phyloP scores from a whole-genome alignment of 768 basidiomycete genomes.

The Sistotremastrum niveocremeum region DNA sequence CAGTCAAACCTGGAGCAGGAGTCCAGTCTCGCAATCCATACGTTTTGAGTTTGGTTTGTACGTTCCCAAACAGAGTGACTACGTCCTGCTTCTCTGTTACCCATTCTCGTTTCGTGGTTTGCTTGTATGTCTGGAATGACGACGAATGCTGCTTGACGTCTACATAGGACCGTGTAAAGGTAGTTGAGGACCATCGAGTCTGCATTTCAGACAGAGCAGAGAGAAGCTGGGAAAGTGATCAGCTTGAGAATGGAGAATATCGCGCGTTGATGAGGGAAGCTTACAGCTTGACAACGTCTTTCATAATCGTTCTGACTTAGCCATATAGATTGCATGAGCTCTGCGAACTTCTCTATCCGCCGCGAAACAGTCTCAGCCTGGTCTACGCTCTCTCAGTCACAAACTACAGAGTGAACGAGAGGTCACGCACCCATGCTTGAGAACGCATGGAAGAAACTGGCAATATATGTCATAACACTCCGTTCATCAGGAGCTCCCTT shows the following conservation, averaged over 20 bases:
- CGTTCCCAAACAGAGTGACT: slow-evolving; percentile 77
- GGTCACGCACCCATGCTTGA: slow-evolving; percentile 74
- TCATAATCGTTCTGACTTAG: slow-evolving; percentile 84
- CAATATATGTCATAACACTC: slow-evolving; percentile 96
- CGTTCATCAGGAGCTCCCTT: slow-evolving; percentile 84
- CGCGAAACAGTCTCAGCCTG: slow-evolving; percentile 91
- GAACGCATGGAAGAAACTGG: slow-evolving; percentile 96
- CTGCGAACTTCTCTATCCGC: slow-evolving; percentile 90
- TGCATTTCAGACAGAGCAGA: slow-evolving; percentile 53
- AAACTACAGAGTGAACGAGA: not conserved
- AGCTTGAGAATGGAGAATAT: slow-evolving; percentile 1
- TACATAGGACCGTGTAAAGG: slow-evolving; percentile 60
- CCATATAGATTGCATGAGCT: slow-evolving; percentile 91
- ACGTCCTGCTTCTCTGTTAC: slow-evolving; percentile 84
- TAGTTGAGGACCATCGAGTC: slow-evolving; percentile 49
- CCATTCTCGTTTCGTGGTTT: slow-evolving; percentile 75
- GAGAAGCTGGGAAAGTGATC: slow-evolving; percentile 36
- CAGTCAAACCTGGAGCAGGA: slow-evolving; percentile 56
- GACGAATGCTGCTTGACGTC: slow-evolving; percentile 70
- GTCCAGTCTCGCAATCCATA: slow-evolving; percentile 79
- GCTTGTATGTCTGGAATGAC: slow-evolving; percentile 69
- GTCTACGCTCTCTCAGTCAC: slow-evolving; percentile 33
- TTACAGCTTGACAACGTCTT: slow-evolving; percentile 59
- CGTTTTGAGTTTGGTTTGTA: slow-evolving; percentile 87
- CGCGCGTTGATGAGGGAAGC: slow-evolving; percentile 9